These are phyloP conservation scores for Juglanconis sp. DNA, from an alignment of 2,329 filamentous ascomycete species.

Conservation along the genomic window DNA sequence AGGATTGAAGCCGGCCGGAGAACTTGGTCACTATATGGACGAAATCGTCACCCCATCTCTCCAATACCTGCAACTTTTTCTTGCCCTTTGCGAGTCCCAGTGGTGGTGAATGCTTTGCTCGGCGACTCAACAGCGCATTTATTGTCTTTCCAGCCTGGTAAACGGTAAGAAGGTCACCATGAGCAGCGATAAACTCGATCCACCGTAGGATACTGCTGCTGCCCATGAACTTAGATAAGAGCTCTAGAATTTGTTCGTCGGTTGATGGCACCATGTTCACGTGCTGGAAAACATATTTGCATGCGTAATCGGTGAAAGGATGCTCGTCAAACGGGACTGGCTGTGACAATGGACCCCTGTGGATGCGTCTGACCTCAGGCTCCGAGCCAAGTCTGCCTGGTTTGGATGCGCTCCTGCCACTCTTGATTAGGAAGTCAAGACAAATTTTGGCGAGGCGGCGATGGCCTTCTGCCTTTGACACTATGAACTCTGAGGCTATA, in stretches of 20 bases:
- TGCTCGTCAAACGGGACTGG: neutral
- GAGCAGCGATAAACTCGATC: constrained; percentile 22
- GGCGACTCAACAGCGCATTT: constrained; percentile 13
- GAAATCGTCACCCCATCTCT: constrained; percentile 24
- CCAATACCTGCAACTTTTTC: constrained; percentile 15
- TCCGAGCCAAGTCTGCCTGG: neutral
- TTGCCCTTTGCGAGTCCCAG: constrained; percentile 1
- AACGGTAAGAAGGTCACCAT: constrained; percentile 19
- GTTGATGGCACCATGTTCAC: constrained; percentile 5
- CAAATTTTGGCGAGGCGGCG: constrained; percentile 25
- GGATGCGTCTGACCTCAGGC: neutral
- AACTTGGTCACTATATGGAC: constrained; percentile 24
- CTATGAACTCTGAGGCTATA: constrained; percentile 22
- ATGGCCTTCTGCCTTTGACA: constrained; percentile 23
- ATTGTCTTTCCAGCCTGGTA: constrained; percentile 24
- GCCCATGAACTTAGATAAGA: constrained; percentile 21
- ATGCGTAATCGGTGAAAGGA: constrained; percentile 21
- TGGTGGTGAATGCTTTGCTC: constrained; percentile 12
- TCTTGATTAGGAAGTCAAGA: constrained; percentile 21
- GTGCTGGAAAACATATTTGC: constrained; percentile 24
- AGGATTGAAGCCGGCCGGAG: constrained; percentile 10
- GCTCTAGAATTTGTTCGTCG: constrained; percentile 19
- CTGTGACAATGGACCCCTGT: neutral
- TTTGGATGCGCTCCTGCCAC: neutral
- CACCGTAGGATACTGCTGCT: constrained; percentile 19